These are phyloP conservation scores for Pezicula carpinea DNA, from an alignment of 2,329 filamentous ascomycete species.

Conservation along the genomic window DNA sequence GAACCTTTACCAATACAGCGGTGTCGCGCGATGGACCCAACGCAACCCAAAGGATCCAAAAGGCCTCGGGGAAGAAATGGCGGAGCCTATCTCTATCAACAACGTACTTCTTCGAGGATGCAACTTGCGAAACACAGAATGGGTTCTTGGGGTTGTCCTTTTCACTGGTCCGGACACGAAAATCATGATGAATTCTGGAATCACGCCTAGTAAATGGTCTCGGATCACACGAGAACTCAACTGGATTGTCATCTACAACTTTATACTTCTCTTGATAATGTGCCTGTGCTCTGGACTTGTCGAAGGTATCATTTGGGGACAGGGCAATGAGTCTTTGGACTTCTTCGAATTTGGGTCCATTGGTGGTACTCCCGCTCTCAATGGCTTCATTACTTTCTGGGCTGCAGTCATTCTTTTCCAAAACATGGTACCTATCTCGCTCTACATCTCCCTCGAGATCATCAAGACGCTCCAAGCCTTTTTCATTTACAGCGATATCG, in stretches of 20 bases:
- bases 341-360: slow-evolving; percentile 86
- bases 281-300: slow-evolving; percentile 82
- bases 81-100: slow-evolving; percentile 90
- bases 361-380: slow-evolving; percentile 67
- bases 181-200: slow-evolving; percentile 98
- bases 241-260: slow-evolving; percentile 97
- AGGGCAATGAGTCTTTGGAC: slow-evolving; percentile 66
- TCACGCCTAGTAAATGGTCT: slow-evolving; percentile 90
- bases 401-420: slow-evolving; percentile 92
- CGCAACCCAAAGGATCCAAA: slow-evolving; percentile 58
- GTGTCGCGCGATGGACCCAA: slow-evolving; percentile 83
- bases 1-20: slow-evolving; percentile 94
- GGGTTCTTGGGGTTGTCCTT: slow-evolving; percentile 85
- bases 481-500: slow-evolving; percentile 94
- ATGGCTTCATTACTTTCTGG: slow-evolving; percentile 97
- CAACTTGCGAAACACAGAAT: slow-evolving; percentile 92
- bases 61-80: slow-evolving; percentile 68
- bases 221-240: slow-evolving; percentile 91
- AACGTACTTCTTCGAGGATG: slow-evolving; percentile 91
- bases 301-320: slow-evolving; percentile 77
- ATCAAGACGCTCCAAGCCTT: slow-evolving; percentile 88
- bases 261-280: slow-evolving; percentile 82
- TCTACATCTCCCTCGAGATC: slow-evolving; percentile 96
- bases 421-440: slow-evolving; percentile 96
- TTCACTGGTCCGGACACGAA: slow-evolving; percentile 97